Evolutionary conservation across 805 yeast genomes (phyloP).

Genomic region (Blastobotrys americana): DNA sequence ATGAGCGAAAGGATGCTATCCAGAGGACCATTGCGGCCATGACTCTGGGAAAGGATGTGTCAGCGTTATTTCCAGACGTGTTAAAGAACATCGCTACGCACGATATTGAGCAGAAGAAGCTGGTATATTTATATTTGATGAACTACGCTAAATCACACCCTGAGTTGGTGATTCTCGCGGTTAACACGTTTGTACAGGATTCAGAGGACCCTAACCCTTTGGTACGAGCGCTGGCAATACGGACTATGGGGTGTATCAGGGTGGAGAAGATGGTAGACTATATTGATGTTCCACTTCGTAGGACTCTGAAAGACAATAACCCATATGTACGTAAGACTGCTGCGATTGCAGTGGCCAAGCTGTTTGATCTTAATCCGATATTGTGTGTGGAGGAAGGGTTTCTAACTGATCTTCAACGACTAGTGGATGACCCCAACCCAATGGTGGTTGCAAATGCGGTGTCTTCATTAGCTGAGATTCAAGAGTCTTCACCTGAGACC

Average conservation of each 20-base stretch:
- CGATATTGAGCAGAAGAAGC: conserved; percentile 92
- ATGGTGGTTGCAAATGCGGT: conserved; percentile 97
- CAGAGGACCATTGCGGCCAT: conserved; percentile 95
- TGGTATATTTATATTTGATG: conserved; percentile 91
- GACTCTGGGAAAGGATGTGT: conserved; percentile 97
- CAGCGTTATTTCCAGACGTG: conserved; percentile 90
- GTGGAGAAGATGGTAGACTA: conserved; percentile 95
- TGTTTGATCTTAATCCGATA: conserved; percentile 76
- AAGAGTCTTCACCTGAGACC: conserved; percentile 53
- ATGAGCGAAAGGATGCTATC: conserved; percentile 91
- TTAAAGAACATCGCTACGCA: conserved; percentile 94
- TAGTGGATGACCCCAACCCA: conserved; percentile 84
- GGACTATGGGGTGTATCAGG: conserved; percentile 98
- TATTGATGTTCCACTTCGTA: conserved; percentile 79
- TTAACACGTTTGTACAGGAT: conserved; percentile 91
- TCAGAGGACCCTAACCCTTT: conserved; percentile 95
- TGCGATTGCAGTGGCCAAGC: conserved; percentile 91
- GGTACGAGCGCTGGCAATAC: conserved; percentile 88
- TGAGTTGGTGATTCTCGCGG: conserved; percentile 90
- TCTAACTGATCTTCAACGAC: conserved; percentile 52
- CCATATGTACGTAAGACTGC: conserved; percentile 98
- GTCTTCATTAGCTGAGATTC: conserved; percentile 76
- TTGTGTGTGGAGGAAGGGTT: conserved; percentile 86
- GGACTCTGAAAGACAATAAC: conserved; percentile 83
- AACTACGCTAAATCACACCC: conserved; percentile 96